Base-by-base conservation (phyloP, 2,329 filamentous ascomycete species). In the Aspergillus sp. region DNA sequence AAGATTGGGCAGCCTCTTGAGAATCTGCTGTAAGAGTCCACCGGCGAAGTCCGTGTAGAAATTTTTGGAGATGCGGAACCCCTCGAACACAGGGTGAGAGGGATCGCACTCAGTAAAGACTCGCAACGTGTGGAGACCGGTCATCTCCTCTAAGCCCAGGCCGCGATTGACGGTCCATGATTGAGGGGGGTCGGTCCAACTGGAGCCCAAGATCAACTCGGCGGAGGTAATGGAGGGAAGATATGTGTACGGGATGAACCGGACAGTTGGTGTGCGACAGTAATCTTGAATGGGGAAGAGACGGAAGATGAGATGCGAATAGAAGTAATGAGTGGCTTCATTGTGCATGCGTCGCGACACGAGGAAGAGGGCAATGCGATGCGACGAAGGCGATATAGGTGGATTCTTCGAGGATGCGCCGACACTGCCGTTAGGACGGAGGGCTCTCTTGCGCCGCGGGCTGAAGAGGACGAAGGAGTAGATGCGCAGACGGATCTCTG, bases 71-170 rank as follows among this genome's bases (percentile, higher is more conserved):
- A 79, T 72, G n/a, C 82, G 70, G 60, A 82, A 84, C 1, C 80
- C 81, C 43, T 79, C 74, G 58, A 85, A 85, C 3, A 79, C 68
- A 19, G 76, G 75, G 53, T 78, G 71, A 6, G 76, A 75, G 4
- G 75, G 82, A 62, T 85, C 82, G 49, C 76, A 74, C 59, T 84
- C 79, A 8, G 85, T 74, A 55, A 84, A 84, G 7, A 86, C 71
- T 55, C 78, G 80, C 44, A 86, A 62, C 3, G 69, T 72, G 42
- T 76, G 72, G 7, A 81, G 65, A 38, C 72, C 73, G 13, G 58
- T 69, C 68, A 77, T 76, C 38, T 81, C 76, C 3, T 67, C 63
- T 33, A 84, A 62, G 0, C 82, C 80, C 7, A 84, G 69, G 1
- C 70, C 60, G 13, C 71, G 66, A 45, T 76, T 74, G 14, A 81